Evolutionary conservation across 495 filamentous ascomycete species (phyloP).

Genomic region (Polyplosphaeria fusca): DNA sequence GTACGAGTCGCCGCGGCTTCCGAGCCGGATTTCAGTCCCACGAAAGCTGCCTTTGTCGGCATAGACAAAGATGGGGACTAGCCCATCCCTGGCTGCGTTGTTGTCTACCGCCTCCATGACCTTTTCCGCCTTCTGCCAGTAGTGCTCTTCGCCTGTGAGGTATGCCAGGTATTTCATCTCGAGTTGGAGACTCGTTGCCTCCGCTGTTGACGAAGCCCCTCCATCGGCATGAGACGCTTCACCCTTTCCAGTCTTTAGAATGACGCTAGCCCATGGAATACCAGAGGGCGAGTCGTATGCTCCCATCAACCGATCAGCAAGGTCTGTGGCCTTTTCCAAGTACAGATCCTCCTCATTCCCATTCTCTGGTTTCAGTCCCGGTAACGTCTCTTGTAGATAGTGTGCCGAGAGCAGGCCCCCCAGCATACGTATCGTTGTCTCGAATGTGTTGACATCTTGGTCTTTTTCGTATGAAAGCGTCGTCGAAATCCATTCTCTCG

Average conservation of each 20-base stretch:
- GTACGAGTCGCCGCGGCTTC: slow-evolving; percentile 91
- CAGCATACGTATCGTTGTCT: slow-evolving; percentile 97
- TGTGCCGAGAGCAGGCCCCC: slow-evolving; percentile 93
- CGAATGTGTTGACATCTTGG: slow-evolving; percentile 95
- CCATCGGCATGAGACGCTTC: slow-evolving; percentile 75
- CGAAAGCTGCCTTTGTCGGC: slow-evolving; percentile 74
- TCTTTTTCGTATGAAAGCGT: slow-evolving; percentile 81
- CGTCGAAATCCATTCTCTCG: slow-evolving; percentile 85
- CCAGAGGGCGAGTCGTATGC: slow-evolving; percentile 86
- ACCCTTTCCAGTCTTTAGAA: slow-evolving; percentile 70
- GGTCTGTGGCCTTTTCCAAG: slow-evolving; percentile 89
- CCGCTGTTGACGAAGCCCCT: slow-evolving; percentile 91
- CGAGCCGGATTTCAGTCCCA: slow-evolving; percentile 82
- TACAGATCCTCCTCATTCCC: slow-evolving; percentile 84
- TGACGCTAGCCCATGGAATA: slow-evolving; percentile 86
- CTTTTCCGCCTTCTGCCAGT: slow-evolving; percentile 86
- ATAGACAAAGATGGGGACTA: slow-evolving; percentile 87
- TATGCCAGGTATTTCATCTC: slow-evolving; percentile 98
- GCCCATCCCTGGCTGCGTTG: slow-evolving; percentile 71
- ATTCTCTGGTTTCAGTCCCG: slow-evolving; percentile 37
- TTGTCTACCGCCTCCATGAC: slow-evolving; percentile 87
- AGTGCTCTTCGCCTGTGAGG: slow-evolving; percentile 85
- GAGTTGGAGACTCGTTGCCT: slow-evolving; percentile 86
- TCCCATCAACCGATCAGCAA: slow-evolving; percentile 80
- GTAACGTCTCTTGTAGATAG: slow-evolving; percentile 67